Base-by-base conservation (phyloP, 768 basidiomycete species). In the Chalciporus sphaerocephalus region DNA sequence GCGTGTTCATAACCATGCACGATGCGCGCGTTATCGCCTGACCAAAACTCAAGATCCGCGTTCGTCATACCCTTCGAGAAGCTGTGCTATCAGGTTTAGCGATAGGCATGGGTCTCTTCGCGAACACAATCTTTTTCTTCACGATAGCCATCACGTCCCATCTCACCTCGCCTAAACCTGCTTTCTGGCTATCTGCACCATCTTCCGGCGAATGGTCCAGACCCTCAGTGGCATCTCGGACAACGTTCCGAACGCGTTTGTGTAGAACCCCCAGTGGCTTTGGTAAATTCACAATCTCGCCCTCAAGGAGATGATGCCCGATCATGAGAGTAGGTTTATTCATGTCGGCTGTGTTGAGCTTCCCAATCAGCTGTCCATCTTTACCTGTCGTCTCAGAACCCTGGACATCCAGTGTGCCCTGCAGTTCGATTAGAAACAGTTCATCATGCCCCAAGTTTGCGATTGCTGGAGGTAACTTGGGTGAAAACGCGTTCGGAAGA, bases 231-330 rank as follows among this genome's bases (percentile, higher is more conserved):
- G 5, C 8, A 5, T 7, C 12, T 32, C 30, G 30, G 30, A 18
- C 39, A 38, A 10, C 13, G 40, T 37, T 24, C 33, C 49, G 47
- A 20, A 38, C 45, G 18, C 50, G 55, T 47, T 67, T 65, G 49
- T 76, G 70, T 23, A 96, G 74, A 33, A 96, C 78, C 3, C 87
- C 94, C 22, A 90, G 73, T 0, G 93, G 92, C 60, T 90, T 94
- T 2, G 84, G 68, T 6, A 97, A 73, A 36, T 67, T 72, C 25
- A 80, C 74, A 48, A 95, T 73, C 60, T 87, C 89, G 42, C 93
- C 93, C 59, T 97, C 94, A 5, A 97, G 80, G 23, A 93, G 73
- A 57, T 96, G 92, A 65, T 94, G 84, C 11, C 93, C 93, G 48
- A 97, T 87, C 43, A 74, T 65, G 6, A 97, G 74, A 2, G 82